Evolutionary conservation across 192 early-diverging fungal genomes (phyloP), one percentile per base, ranked within the genome.

Genomic region (Coemansia sp.): DNA sequence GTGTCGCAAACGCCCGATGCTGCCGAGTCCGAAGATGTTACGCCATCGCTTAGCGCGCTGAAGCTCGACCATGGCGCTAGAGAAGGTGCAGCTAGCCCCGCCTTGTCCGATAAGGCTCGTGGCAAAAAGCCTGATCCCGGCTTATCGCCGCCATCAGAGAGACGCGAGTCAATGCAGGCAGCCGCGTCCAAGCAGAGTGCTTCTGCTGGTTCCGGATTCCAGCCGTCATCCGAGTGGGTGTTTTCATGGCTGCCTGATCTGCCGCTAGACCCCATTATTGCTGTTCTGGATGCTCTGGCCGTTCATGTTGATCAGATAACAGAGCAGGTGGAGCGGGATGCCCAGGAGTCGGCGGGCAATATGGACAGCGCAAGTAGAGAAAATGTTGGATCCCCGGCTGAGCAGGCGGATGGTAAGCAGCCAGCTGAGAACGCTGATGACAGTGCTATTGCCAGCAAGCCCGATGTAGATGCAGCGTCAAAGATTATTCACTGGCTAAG

Each of bases 21-120:
- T 0, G 15, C 11, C 10, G 23, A 14, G 2, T 49, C 47, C 7
- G 15, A 14, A 32, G 30, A n/a, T 8, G n/a, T 31, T n/a, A 32
- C 16, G 8, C 47, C 47, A 23, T 49, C 47, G 28, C 26, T 49
- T 28, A 32, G 28, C 4, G 23, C 31, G 16, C 30, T 49, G 31
- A 49, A 49, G 11, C 26, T 32, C 9, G 47, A 49, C 0, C 28
- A 49, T 34, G 16, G 6, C 1, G 3, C 43, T 48, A 64, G 60
- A 11, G 71, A 69, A 10, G 71, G 66, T 28, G 56, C 39, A 1
- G 66, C 62, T 17, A 64, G 51, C 38, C 66, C 60, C 9, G 61
- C 64, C n/a, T 40, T 89, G n/a, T 91, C 90, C 7, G 89, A 89
- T 23, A 91, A 90, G 69, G 84, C 84, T 1, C 83, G 81, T 12